A percentile compares a stretch with the other conserved stretches of the same genome.
Evolutionary conservation across 2,329 filamentous ascomycete species (phyloP).

Genomic region (Claviceps sp.): DNA sequence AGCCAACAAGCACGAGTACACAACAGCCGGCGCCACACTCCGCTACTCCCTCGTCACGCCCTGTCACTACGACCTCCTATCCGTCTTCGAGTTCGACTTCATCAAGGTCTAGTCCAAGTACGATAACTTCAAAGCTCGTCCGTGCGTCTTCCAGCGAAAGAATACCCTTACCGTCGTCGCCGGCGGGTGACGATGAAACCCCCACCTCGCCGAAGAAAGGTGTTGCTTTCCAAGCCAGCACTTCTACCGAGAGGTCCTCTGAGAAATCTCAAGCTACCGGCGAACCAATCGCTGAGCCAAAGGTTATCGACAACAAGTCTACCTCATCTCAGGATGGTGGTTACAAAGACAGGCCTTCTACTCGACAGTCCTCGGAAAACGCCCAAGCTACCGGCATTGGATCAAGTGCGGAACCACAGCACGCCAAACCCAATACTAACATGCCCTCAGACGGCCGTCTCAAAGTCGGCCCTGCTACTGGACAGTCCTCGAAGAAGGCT

Average conservation of each 20-base stretch:
- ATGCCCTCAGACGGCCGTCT: no score
- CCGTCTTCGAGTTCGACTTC: neutral
- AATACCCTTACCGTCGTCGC: neutral
- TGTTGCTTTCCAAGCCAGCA: no score
- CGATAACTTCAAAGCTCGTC: neutral
- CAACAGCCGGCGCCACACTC: neutral
- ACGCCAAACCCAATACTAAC: no score
- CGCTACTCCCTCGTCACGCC: neutral
- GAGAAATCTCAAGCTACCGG: neutral
- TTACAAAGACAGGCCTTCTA: no score
- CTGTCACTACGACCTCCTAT: neutral
- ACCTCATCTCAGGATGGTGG: no score
- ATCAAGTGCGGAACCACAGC: neutral
- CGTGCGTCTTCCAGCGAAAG: neutral
- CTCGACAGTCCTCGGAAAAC: neutral
- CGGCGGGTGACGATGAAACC: neutral
- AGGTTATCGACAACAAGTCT: no score
- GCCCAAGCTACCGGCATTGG: neutral
- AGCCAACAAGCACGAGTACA: neutral
- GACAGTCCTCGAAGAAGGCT: no score
- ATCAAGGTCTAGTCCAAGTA: neutral
- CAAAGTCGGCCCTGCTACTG: no score
- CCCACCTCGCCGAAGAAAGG: neutral
- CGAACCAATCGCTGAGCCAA: neutral
- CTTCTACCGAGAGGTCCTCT: neutral